Base-by-base conservation (phyloP, 148 eudicot species). In the Chenopodium berlandieri region DNA sequence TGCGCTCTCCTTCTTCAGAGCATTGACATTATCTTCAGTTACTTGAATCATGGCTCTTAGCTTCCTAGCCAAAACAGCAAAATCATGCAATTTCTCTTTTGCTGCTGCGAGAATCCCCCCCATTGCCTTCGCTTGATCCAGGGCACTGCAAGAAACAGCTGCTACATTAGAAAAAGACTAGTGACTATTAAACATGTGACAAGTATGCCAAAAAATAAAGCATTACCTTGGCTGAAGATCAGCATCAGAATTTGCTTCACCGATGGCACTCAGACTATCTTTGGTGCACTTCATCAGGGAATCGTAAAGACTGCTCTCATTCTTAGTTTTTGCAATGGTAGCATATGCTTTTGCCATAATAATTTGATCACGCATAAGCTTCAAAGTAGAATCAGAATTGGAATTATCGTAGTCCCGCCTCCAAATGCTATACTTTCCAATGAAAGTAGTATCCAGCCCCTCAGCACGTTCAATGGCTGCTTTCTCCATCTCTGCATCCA, bases 281-380 rank as follows among this genome's bases (percentile, higher is more conserved):
- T 86, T 89, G 71, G 94, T 89, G 83, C 87, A 86, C 69, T 89
- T 82, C 78, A 92, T 84, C 31, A 97, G 89, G 74, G 97, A 89
- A 84, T 92, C 87, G 71, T 90, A 94, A 50, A 97, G 89, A 80
- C n/a, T 78, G 32, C 76, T 85, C 64, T 97, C 92, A 79, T 93
- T 92, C 84, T 90, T 91, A 76, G 89, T 90, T 86, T 88, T 94
- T 56, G 99, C 95, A 83, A 97, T 91, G 76, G 90, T 91, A 63
- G 99, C 98, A 90, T 97, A 97, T 84, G 89, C 94, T 85, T 87
- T 94, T 44, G 99, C 99, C 99, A 97, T 97, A 84, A 97, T 94
- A 77, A 97, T 89, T 89, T 97, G 99, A 86, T 97, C 97, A 58
- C 90, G 92, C 95, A 97, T 97, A 73, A 97, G 98, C 82, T 91